Conservation (phyloP, 1,139 yeast genomes). For the Nadsonia commutata region DNA sequence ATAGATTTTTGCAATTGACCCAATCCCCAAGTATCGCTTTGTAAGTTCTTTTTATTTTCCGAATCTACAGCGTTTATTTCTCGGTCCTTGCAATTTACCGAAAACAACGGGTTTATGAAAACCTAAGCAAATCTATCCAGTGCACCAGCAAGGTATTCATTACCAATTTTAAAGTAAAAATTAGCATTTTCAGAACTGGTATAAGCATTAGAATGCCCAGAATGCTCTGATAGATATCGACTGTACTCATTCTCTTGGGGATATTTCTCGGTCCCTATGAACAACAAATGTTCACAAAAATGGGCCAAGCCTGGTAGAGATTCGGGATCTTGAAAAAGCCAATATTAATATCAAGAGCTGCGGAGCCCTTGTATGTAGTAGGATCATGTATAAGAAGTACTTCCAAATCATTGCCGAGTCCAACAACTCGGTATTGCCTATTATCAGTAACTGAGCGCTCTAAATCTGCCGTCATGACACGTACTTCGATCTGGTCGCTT, state of each 20-base stretch:
- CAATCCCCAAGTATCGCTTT: slow-evolving; percentile 77
- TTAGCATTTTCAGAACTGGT: slow-evolving; percentile 85
- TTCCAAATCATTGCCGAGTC: slow-evolving; percentile 51
- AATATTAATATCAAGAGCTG: slow-evolving; percentile 81
- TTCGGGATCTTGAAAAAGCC: slow-evolving; percentile 78
- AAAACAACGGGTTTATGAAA: slow-evolving; percentile 73
- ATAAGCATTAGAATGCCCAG: slow-evolving; percentile 64
- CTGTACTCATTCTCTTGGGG: slow-evolving; percentile 86
- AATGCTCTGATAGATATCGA: slow-evolving; percentile 57
- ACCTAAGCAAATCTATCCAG: slow-evolving; percentile 87
- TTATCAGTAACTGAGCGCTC: slow-evolving; percentile 39
- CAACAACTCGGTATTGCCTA: slow-evolving; percentile 53
- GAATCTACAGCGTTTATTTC: slow-evolving; percentile 93
- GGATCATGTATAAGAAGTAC: slow-evolving; percentile 74
- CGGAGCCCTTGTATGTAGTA: slow-evolving; percentile 81
- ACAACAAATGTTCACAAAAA: slow-evolving; percentile 87
- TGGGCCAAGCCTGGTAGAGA: slow-evolving; percentile 81
- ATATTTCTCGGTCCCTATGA: slow-evolving; percentile 92
- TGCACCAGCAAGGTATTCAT: slow-evolving; percentile 69
- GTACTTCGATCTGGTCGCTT: neutral
- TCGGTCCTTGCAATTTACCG: slow-evolving; percentile 69
- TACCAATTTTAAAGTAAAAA: slow-evolving; percentile 73
- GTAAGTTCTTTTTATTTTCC: slow-evolving; percentile 87
- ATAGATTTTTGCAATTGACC: slow-evolving; percentile 70
- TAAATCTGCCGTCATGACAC: slow-evolving; percentile 10